Percentiles rank a stretch among this genome's conserved stretches.
These are phyloP conservation scores for Auricularia sp. DNA, from an alignment of 768 basidiomycete species.

Conservation along the genomic window DNA sequence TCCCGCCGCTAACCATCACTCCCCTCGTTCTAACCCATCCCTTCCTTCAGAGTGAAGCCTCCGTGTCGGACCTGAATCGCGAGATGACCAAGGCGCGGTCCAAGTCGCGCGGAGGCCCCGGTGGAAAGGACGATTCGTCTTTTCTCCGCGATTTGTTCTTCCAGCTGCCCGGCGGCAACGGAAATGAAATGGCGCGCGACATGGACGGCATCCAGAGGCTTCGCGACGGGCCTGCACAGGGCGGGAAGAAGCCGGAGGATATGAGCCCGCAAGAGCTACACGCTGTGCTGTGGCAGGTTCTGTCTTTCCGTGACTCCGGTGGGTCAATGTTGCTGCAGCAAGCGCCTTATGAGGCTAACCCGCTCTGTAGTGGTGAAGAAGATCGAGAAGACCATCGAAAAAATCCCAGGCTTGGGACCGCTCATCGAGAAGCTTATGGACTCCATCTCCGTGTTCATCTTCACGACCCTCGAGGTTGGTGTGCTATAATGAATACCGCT, in stretches of 20 bases:
- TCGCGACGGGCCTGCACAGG: conserved; percentile 39
- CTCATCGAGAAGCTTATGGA: conserved; percentile 75
- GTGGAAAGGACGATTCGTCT: conserved; percentile 13
- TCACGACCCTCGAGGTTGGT: conserved; percentile 71
- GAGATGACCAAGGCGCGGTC: conserved; percentile 64
- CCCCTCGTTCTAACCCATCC: background rate
- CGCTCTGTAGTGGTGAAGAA: conserved; percentile 54
- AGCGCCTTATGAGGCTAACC: conserved; percentile 2
- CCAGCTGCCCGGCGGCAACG: conserved; percentile 51
- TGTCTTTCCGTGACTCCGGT: conserved; percentile 78
- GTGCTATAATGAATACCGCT: background rate
- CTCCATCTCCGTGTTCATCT: conserved; percentile 69
- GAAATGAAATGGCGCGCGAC: conserved; percentile 58
- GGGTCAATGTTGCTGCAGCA: conserved; percentile 11
- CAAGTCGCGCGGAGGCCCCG: conserved; percentile 31
- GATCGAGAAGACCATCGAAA: conserved; percentile 71
- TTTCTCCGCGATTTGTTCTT: conserved; percentile 52
- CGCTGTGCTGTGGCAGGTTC: conserved; percentile 70
- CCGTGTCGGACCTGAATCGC: conserved; percentile 78
- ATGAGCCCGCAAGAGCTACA: conserved; percentile 89
- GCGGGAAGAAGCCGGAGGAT: conserved; percentile 62
- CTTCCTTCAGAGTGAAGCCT: conserved; percentile 41
- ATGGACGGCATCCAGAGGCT: conserved; percentile 66
- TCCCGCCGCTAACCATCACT: background rate
- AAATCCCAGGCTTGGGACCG: conserved; percentile 68